Percentiles rank a stretch among this genome's conserved stretches.
Conservation (phyloP, 768 basidiomycete species). For the Lactarius quietus region DNA sequence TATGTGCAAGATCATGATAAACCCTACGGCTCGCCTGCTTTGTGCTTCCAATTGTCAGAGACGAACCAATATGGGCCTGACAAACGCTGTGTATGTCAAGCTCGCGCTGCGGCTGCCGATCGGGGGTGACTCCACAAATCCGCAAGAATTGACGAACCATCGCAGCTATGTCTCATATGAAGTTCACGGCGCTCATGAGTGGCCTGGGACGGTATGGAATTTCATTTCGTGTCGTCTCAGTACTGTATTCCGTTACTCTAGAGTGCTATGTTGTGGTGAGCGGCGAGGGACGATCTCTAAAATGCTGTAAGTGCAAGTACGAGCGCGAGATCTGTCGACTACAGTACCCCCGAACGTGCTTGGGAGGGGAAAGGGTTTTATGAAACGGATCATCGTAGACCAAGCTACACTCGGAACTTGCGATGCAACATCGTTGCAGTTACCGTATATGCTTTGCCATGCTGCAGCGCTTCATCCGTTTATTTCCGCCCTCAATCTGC, state of each 20-base stretch:
- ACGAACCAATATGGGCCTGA: background rate
- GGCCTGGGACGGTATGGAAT: background rate
- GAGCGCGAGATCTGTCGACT: background rate
- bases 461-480: background rate
- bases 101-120: background rate
- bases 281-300: background rate
- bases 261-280: background rate
- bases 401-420: background rate
- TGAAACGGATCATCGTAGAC: background rate
- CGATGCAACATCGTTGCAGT: background rate
- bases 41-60: constrained; percentile 1
- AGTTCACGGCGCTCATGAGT: background rate
- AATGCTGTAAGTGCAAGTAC: background rate
- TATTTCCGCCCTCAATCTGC: background rate
- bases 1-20: constrained; percentile 5
- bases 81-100: background rate
- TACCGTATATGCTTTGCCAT: background rate
- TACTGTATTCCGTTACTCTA: background rate
- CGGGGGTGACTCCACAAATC: background rate
- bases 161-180: background rate
- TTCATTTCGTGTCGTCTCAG: background rate
- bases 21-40: background rate
- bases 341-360: constrained; percentile 16
- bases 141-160: background rate
- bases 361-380: background rate